Conservation (phyloP, 257 asterid genomes). For the Solanum chmielewskii region DNA sequence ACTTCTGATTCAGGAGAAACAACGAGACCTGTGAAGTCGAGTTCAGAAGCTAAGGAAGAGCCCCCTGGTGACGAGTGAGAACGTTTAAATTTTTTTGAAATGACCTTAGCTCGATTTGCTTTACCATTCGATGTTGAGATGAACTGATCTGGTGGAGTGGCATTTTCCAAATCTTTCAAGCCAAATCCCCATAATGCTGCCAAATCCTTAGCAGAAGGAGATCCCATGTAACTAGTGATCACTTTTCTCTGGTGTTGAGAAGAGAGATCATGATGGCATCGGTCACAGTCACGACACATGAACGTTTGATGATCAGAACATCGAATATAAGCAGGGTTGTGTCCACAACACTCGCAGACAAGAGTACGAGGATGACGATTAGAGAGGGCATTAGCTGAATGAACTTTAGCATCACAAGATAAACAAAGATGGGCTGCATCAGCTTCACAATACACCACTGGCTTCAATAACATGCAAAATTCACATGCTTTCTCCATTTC, state of each 20-base stretch:
- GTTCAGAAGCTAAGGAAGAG: conserved; percentile 9
- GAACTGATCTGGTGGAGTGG: neutral
- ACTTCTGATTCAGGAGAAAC: conserved; percentile 8
- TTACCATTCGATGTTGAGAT: neutral
- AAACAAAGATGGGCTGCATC: conserved; percentile 92
- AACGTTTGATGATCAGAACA: conserved; percentile 49
- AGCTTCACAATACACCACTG: conserved; percentile 69
- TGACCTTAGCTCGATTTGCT: neutral
- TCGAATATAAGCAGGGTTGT: conserved; percentile 30
- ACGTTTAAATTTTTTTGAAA: neutral
- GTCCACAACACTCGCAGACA: conserved; percentile 51
- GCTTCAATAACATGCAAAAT: conserved; percentile 48
- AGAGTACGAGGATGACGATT: conserved; percentile 64
- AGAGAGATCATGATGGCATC: conserved; percentile 20
- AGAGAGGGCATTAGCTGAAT: conserved; percentile 83
- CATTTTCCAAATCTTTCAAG: conserved; percentile 17
- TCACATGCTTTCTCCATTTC: conserved; percentile 64
- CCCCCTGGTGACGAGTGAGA: neutral
- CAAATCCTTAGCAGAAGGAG: conserved; percentile 72
- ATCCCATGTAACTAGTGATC: conserved; percentile 47
- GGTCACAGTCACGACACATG: conserved; percentile 65
- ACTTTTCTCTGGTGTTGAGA: conserved; percentile 37
- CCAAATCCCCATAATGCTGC: conserved; percentile 64
- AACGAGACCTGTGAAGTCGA: neutral
- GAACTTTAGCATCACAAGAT: conserved; percentile 75